These are phyloP conservation scores for Suhomyces ambrosiae DNA, from an alignment of 1,139 yeast genomes.

Conservation along the genomic window DNA sequence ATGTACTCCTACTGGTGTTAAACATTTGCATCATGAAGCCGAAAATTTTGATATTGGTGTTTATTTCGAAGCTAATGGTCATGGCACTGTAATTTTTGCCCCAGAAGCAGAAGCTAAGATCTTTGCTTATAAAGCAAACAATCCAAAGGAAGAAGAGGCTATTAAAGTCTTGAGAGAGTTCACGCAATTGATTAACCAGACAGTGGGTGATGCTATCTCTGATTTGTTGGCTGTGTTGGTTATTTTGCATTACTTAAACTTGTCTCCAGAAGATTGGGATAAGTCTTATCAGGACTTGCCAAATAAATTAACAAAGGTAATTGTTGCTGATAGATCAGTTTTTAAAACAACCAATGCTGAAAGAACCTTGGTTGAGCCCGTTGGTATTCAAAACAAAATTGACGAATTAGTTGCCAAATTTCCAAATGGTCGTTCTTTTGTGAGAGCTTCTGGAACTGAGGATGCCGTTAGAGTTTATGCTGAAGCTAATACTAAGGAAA, in stretches of 20 bases:
- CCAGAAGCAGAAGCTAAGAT: slow-evolving; percentile 50
- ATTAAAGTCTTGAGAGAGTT: slow-evolving; percentile 56
- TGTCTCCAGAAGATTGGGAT: slow-evolving; percentile 74
- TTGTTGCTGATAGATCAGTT: slow-evolving; percentile 76
- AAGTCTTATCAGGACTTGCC: slow-evolving; percentile 80
- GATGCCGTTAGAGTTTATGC: slow-evolving; percentile 96
- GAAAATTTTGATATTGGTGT: slow-evolving; percentile 85
- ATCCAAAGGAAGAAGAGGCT: slow-evolving; percentile 39
- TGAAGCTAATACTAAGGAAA: slow-evolving; percentile 62
- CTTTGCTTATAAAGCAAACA: slow-evolving; percentile 26
- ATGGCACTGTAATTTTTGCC: slow-evolving; percentile 90
- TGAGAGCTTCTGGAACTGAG: slow-evolving; percentile 97
- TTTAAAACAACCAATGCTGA: slow-evolving; percentile 93
- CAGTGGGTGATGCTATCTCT: slow-evolving; percentile 96
- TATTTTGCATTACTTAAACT: slow-evolving; percentile 57
- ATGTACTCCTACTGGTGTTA: slow-evolving; percentile 95
- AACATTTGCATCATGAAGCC: slow-evolving; percentile 90
- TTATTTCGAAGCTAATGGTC: slow-evolving; percentile 99
- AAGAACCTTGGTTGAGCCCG: slow-evolving; percentile 74
- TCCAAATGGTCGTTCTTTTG: slow-evolving; percentile 79
- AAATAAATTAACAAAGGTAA: slow-evolving; percentile 75
- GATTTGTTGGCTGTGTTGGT: slow-evolving; percentile 79
- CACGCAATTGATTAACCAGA: slow-evolving; percentile 80
- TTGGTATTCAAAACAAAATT: slow-evolving; percentile 72
- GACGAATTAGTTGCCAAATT: slow-evolving; percentile 64